A percentile compares a stretch with the other conserved stretches of the same genome.
These are phyloP conservation scores for Podaxis mareebaensis DNA, from an alignment of 768 basidiomycete genomes.

Conservation along the genomic window DNA sequence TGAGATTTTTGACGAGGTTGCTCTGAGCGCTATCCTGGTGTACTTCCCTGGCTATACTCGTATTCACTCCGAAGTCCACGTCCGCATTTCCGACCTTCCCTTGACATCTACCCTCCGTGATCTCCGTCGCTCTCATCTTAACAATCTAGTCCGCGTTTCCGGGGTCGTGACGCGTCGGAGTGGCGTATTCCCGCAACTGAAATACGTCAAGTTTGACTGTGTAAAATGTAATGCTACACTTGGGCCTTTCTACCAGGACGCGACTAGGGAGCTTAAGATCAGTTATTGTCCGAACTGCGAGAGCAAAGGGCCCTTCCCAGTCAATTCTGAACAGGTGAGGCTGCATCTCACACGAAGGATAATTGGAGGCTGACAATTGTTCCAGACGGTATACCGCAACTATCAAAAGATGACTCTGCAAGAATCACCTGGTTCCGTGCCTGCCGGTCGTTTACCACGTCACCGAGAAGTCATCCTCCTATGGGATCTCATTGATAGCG, in stretches of 20 bases:
- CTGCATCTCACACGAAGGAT: background rate
- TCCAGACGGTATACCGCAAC: constrained; percentile 94
- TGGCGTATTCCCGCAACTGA: constrained; percentile 98
- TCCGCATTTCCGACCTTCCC: constrained; percentile 93
- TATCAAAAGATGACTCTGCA: constrained; percentile 99
- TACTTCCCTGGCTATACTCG: constrained; percentile 96
- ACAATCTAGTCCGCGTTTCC: constrained; percentile 92
- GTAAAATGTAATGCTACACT: constrained; percentile 90
- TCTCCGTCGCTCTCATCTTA: constrained; percentile 87
- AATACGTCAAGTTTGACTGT: constrained; percentile 99
- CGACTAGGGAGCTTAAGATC: constrained; percentile 89
- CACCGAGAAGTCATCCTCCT: constrained; percentile 96
- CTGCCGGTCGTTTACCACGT: constrained; percentile 93
- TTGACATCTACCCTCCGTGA: constrained; percentile 89
- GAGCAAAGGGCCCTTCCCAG: constrained; percentile 90
- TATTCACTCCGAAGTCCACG: constrained; percentile 97
- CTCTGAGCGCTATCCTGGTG: constrained; percentile 89
- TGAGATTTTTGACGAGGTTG: constrained; percentile 92
- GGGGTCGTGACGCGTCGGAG: constrained; percentile 95
- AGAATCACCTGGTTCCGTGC: constrained; percentile 96
- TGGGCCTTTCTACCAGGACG: constrained; percentile 98
- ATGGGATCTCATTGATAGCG: constrained; percentile 98
- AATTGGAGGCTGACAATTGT: background rate
- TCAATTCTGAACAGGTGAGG: constrained; percentile 92
- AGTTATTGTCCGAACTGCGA: constrained; percentile 95